Percentiles rank a stretch among this genome's conserved stretches.
phyloP scores from a whole-genome alignment of 169 alveolate species.

The Eimeria sp. region DNA sequence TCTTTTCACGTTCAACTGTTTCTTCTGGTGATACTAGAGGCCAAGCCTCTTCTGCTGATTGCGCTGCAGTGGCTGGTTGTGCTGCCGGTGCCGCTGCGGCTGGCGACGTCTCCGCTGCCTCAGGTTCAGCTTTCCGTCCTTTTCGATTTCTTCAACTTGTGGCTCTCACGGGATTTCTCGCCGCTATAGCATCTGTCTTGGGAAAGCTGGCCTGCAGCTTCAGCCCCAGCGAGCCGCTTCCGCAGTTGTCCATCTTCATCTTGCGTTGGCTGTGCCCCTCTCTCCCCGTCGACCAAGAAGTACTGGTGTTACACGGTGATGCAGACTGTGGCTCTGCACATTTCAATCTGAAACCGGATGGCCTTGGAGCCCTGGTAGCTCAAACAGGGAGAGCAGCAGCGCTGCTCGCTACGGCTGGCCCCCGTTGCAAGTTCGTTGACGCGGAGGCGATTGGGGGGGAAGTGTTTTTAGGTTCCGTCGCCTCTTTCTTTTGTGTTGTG shows the following conservation, averaged over 20 bases:
- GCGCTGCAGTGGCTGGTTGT: background rate
- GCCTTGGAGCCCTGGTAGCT: conserved; percentile 13
- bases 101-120: background rate
- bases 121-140: conserved; percentile 15
- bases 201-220: conserved; percentile 55
- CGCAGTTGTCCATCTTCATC: background rate
- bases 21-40: background rate
- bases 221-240: conserved; percentile 47
- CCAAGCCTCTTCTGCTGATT: background rate
- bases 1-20: background rate
- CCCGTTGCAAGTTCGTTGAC: background rate
- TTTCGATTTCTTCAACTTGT: conserved; percentile 41
- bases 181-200: conserved; percentile 39
- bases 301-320: background rate
- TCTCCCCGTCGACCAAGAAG: background rate
- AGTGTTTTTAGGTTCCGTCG: background rate
- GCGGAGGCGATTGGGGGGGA: background rate
- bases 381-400: conserved; percentile 36
- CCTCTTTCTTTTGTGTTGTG: conserved; percentile 13
- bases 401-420: conserved; percentile 36
- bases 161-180: conserved; percentile 35
- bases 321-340: background rate
- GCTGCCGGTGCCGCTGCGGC: background rate
- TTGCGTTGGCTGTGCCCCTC: conserved; percentile 5
- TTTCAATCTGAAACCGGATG: conserved; percentile 19